These are phyloP conservation scores for Apiotrichum laibachii DNA, from an alignment of 1,284 basidiomycete genomes.

Conservation along the genomic window DNA sequence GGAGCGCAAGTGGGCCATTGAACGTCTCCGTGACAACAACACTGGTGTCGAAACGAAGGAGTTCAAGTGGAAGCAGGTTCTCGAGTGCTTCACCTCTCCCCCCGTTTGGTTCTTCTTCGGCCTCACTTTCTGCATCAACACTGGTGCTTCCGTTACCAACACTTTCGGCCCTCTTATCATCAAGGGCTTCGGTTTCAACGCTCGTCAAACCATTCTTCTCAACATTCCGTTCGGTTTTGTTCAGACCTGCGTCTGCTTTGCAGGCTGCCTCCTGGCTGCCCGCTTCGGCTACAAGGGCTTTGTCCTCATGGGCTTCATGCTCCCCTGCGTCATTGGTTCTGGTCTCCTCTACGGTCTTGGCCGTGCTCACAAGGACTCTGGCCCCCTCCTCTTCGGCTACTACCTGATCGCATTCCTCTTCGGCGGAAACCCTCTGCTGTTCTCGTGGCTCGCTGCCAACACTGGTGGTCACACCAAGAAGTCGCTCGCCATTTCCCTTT, in stretches of 20 bases:
- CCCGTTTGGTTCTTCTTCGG: slow-evolving; percentile 34
- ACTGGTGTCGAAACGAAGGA: slow-evolving; percentile 35
- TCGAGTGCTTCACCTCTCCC: slow-evolving; percentile 38
- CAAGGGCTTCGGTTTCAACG: slow-evolving; percentile 37
- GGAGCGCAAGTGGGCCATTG: slow-evolving; percentile 42
- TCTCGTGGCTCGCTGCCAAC: slow-evolving; percentile 35
- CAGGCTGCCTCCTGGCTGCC: slow-evolving; percentile 24
- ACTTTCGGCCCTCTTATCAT: slow-evolving; percentile 48
- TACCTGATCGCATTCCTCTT: slow-evolving; percentile 39
- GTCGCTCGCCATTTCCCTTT: slow-evolving; percentile 32
- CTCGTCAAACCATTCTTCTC: slow-evolving; percentile 37
- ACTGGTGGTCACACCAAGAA: slow-evolving; percentile 42
- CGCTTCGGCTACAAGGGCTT: slow-evolving; percentile 30
- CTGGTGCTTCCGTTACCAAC: slow-evolving; percentile 34
- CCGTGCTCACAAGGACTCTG: slow-evolving; percentile 13
- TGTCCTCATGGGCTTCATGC: slow-evolving; percentile 29
- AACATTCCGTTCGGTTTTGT: slow-evolving; percentile 45
- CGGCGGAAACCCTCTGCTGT: slow-evolving; percentile 35
- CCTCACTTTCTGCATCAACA: slow-evolving; percentile 34
- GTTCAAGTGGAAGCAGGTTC: slow-evolving; percentile 43
- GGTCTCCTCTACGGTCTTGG: slow-evolving; percentile 37
- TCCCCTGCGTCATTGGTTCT: slow-evolving; percentile 38
- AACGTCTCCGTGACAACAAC: slow-evolving; percentile 48
- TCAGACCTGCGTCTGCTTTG: slow-evolving; percentile 26
- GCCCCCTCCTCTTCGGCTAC: slow-evolving; percentile 19